Conservation (phyloP, 768 basidiomycete species). For the Arthromyces matolae region DNA sequence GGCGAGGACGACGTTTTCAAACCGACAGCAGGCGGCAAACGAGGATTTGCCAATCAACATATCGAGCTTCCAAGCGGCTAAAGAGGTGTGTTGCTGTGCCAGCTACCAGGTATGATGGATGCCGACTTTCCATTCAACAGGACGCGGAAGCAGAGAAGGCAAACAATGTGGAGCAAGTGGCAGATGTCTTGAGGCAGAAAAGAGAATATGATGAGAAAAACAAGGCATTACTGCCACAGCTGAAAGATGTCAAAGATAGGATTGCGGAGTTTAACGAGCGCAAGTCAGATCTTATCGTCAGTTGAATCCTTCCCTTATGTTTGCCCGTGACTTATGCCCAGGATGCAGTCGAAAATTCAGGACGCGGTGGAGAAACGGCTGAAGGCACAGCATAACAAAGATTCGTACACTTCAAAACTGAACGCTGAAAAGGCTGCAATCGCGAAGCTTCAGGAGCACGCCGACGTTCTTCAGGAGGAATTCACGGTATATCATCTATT, state of each 20-base stretch:
- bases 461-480: slow-evolving; percentile 54
- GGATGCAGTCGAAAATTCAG: slow-evolving; percentile 43
- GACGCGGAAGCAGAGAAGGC: slow-evolving; percentile 53
- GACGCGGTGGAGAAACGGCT: slow-evolving; percentile 47
- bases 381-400: slow-evolving; percentile 43
- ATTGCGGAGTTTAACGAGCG: slow-evolving; percentile 50
- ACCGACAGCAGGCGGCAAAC: slow-evolving; percentile 57
- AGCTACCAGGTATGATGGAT: not conserved
- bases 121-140: slow-evolving; percentile 29
- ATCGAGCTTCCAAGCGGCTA: slow-evolving; percentile 50
- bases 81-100: slow-evolving; percentile 37
- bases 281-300: slow-evolving; percentile 42
- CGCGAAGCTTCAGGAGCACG: slow-evolving; percentile 39
- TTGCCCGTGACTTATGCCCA: too few species aligned
- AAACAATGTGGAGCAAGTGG: slow-evolving; percentile 44
- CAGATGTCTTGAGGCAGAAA: slow-evolving; percentile 42
- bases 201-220: slow-evolving; percentile 45
- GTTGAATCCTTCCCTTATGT: slow-evolving; percentile 14
- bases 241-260: slow-evolving; percentile 42
- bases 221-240: slow-evolving; percentile 36
- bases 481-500: slow-evolving; percentile 45
- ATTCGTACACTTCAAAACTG: slow-evolving; percentile 51
- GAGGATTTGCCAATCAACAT: slow-evolving; percentile 67
- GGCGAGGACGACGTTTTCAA: slow-evolving; percentile 26
- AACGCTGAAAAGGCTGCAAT: slow-evolving; percentile 46